phyloP scores from a whole-genome alignment of 169 alveolate genomes.

The Plasmodium fragile region DNA sequence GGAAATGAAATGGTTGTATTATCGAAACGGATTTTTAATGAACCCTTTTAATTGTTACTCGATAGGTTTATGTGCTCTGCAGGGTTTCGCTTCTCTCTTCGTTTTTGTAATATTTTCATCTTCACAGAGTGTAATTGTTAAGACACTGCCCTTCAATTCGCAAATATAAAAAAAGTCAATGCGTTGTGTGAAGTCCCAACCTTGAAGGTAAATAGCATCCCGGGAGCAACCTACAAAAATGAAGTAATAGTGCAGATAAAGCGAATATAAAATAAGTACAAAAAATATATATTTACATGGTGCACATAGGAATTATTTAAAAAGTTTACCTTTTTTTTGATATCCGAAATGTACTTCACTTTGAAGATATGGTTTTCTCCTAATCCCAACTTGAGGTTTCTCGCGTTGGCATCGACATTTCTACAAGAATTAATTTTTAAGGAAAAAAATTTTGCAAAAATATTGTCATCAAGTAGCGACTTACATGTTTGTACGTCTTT shows the following conservation, averaged over 20 bases:
- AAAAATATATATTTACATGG: not conserved
- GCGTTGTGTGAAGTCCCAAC: slow-evolving; percentile 3
- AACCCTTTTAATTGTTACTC: not conserved
- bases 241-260: not conserved
- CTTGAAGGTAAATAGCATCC: slow-evolving; percentile 66
- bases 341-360: slow-evolving; percentile 25
- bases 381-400: slow-evolving; percentile 11
- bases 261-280: not conserved
- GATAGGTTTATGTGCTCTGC: not conserved
- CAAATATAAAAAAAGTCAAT: not conserved
- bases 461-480: not conserved
- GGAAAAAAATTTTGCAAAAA: not conserved
- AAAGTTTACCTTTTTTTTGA: slow-evolving; percentile 56
- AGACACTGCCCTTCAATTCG: not conserved
- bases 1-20: not conserved
- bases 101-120: not conserved
- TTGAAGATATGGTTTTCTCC: slow-evolving; percentile 23
- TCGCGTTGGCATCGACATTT: slow-evolving; percentile 49
- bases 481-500: not conserved
- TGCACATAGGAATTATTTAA: not conserved
- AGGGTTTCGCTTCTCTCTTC: not conserved
- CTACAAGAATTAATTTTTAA: slow-evolving; percentile 3
- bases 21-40: not conserved
- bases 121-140: not conserved
- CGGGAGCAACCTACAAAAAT: slow-evolving; percentile 63